phyloP scores from a whole-genome alignment of 495 filamentous ascomycete genomes.

The Monascus purpureus region DNA sequence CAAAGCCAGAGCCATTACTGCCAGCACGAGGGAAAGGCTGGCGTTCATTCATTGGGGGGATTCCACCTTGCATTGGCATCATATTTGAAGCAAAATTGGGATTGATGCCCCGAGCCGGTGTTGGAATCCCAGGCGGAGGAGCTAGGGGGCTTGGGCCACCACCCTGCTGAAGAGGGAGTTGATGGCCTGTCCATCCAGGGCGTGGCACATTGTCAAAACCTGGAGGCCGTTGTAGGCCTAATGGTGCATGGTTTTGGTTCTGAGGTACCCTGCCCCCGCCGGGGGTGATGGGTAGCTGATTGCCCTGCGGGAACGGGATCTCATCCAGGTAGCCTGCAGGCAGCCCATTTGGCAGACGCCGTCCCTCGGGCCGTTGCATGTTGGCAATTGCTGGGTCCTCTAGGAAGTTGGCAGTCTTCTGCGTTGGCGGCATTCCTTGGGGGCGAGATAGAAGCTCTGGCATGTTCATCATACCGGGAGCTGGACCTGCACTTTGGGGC shows the following conservation, averaged over 20 bases:
- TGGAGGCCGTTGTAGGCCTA: conserved; percentile 33
- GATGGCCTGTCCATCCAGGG: conserved; percentile 26
- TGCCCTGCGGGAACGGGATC: conserved; percentile 22
- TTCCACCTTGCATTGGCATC: conserved; percentile 28
- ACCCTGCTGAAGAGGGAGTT: conserved; percentile 17
- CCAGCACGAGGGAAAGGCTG: conserved; percentile 24
- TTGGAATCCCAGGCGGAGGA: conserved; percentile 33
- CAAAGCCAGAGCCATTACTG: conserved; percentile 8
- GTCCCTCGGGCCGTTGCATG: conserved; percentile 29
- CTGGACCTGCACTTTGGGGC: conserved; percentile 19
- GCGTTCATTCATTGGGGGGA: conserved; percentile 22
- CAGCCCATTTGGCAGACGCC: conserved; percentile 24
- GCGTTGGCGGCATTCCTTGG: conserved; percentile 24
- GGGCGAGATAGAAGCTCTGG: conserved; percentile 32
- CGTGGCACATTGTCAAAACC: conserved; percentile 34
- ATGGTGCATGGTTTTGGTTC: conserved; percentile 19
- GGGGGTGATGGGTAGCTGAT: conserved; percentile 23
- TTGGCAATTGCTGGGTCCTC: conserved; percentile 36
- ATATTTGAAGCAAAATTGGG: conserved; percentile 31
- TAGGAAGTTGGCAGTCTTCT: conserved; percentile 28
- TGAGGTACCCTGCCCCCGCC: conserved; percentile 22
- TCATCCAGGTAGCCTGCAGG: conserved; percentile 35
- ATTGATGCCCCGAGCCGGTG: conserved; percentile 23
- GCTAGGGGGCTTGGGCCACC: conserved; percentile 12
- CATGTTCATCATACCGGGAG: conserved; percentile 28